Base-by-base conservation (phyloP, 192 early-diverging fungal species). In the Dissophora ornata region DNA sequence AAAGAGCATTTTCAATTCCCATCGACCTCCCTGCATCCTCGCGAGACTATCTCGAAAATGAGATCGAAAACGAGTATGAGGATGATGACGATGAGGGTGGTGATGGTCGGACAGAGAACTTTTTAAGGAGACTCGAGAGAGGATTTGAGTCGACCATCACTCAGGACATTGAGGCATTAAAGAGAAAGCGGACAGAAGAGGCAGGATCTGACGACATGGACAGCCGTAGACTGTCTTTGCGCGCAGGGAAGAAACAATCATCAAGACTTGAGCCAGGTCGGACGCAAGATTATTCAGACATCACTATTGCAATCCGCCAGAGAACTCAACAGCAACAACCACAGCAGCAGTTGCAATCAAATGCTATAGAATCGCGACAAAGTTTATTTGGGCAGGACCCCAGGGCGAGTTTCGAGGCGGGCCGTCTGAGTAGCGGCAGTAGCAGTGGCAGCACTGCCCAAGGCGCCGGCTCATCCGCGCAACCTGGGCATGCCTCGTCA, bases 81-180 rank as follows among this genome's bases (percentile, higher is more conserved):
- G 56, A 68, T 12, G 56, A 68, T 42, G 66, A 68, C 4, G 55
- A 68, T 9, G 41, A 44, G 12, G 55, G 30, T 25, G 2, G 7
- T 3, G 21, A 49, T n/a, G 62, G 51, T 9, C 44, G 29, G 13
- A 52, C 56, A 22, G 57, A 59, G 9, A 25, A 30, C 28, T 68
- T 58, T 25, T 8, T 45, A 2, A 47, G 6, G 32, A 42, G 22
- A 16, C 19, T 68, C 7, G 66, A 68, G 33, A 22, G 36, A 24
- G 66, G 56, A 16, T 42, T 19, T 30, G 24, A 32, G 3, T 68
- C 66, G 1, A 68, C 56, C 4, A 68, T 68, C 48, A 68, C 66
- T 0, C 66, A 59, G 28, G 56, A 68, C 33, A 68, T 68, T 40
- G 66, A 57, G 29, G 56, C 34, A 13, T 42, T 68, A 11, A 68